phyloP scores from a whole-genome alignment of 192 early-diverging fungal genomes.

The Entrophospora sp. region DNA sequence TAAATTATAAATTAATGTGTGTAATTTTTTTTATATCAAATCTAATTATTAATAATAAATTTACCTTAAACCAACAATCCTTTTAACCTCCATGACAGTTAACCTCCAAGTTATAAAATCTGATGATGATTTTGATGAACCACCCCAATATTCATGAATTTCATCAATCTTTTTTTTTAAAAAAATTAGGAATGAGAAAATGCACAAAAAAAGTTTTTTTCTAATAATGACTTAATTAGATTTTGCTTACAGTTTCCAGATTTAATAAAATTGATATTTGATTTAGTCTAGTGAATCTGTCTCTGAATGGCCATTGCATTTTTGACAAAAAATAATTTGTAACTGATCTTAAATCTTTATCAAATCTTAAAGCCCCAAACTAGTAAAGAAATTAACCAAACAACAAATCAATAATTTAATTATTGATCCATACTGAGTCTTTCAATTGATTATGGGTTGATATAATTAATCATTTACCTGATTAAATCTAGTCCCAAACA shows the following conservation, averaged over 20 bases:
- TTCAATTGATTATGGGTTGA: too few species aligned
- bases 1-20: neutral
- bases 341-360: conserved; percentile 79
- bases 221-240: neutral
- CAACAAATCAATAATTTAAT: too few species aligned
- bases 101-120: conserved; percentile 65
- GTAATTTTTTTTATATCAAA: neutral
- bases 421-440: too few species aligned
- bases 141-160: conserved; percentile 63
- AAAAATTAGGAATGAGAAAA: too few species aligned
- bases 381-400: conserved; percentile 22
- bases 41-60: neutral
- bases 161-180: too few species aligned
- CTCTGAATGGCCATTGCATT: conserved; percentile 54
- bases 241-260: conserved; percentile 51
- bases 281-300: conserved; percentile 70
- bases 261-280: conserved; percentile 81
- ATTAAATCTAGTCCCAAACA: conserved; percentile 82
- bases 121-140: conserved; percentile 29
- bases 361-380: conserved; percentile 86
- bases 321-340: conserved; percentile 54
- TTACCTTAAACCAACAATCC: conserved; percentile 56
- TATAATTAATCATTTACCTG: conserved; percentile 40
- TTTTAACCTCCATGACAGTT: conserved; percentile 57
- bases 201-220: neutral